Percentiles rank a stretch among this genome's conserved stretches.
Conservation (phyloP, 2,329 filamentous ascomycete species). For the Arthrobotrys musiformis region DNA sequence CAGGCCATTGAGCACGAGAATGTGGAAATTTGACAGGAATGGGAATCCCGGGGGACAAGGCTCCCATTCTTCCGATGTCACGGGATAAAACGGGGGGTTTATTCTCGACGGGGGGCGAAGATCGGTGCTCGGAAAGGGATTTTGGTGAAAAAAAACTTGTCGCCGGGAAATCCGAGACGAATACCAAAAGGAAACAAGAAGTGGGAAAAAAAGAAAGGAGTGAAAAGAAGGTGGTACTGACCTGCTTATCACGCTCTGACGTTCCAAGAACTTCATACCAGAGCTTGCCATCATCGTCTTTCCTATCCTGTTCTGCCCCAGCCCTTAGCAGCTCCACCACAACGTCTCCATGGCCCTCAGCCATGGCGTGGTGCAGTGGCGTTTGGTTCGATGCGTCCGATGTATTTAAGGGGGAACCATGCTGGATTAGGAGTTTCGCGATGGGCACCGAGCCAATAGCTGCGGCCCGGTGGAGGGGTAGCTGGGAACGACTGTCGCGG, state of each 20-base stretch:
- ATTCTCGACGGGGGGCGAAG: not conserved
- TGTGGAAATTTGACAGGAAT: slow-evolving; percentile 56
- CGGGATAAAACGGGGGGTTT: slow-evolving; percentile 32
- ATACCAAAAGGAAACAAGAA: slow-evolving; percentile 13
- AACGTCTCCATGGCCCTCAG: slow-evolving; percentile 81
- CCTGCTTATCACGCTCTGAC: slow-evolving; percentile 76
- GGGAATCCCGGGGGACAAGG: slow-evolving; percentile 34
- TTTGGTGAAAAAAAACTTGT: slow-evolving; percentile 9
- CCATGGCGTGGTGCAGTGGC: slow-evolving; percentile 86
- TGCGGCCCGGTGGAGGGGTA: slow-evolving; percentile 87
- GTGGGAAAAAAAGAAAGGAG: not conserved
- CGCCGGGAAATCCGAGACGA: slow-evolving; percentile 32
- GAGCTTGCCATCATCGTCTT: slow-evolving; percentile 75
- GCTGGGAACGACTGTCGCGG: slow-evolving; percentile 84
- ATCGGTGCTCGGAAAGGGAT: slow-evolving; percentile 5
- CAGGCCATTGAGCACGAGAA: slow-evolving; percentile 23
- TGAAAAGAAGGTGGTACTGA: slow-evolving; percentile 51
- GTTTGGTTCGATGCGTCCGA: slow-evolving; percentile 86
- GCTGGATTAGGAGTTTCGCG: slow-evolving; percentile 79
- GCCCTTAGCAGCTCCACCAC: slow-evolving; percentile 84
- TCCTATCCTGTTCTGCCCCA: slow-evolving; percentile 83
- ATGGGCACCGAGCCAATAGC: slow-evolving; percentile 91
- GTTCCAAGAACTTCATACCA: slow-evolving; percentile 82
- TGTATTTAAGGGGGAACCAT: slow-evolving; percentile 81
- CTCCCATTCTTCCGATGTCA: slow-evolving; percentile 42